These are phyloP conservation scores for Elongisporangium anandrum DNA, from an alignment of 352 stramenopile genomes.

Conservation along the genomic window DNA sequence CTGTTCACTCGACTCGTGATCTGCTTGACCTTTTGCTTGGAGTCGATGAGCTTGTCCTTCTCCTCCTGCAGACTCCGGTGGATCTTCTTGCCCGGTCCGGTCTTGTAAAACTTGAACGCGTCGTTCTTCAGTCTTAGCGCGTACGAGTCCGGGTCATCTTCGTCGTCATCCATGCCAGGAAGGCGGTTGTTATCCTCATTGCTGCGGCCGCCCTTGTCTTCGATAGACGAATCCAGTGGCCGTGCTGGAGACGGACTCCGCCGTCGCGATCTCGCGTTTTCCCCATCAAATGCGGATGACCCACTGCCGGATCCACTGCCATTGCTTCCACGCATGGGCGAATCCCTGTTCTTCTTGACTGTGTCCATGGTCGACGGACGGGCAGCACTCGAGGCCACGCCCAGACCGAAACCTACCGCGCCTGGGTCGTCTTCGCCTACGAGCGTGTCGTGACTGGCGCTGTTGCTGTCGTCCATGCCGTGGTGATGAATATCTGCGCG, in stretches of 20 bases:
- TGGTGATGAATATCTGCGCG: slow-evolving; percentile 29
- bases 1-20: slow-evolving; percentile 71
- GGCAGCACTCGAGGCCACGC: slow-evolving; percentile 43
- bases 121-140: slow-evolving; percentile 49
- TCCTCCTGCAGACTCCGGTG: slow-evolving; percentile 53
- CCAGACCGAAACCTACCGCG: slow-evolving; percentile 50
- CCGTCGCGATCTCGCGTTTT: slow-evolving; percentile 15
- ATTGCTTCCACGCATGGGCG: slow-evolving; percentile 4
- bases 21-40: slow-evolving; percentile 70
- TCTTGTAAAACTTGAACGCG: slow-evolving; percentile 68
- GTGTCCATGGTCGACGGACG: slow-evolving; percentile 66
- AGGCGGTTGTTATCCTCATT: slow-evolving; percentile 25
- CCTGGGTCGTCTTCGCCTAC: slow-evolving; percentile 59
- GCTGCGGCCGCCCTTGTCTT: slow-evolving; percentile 4
- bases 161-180: slow-evolving; percentile 17
- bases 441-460: slow-evolving; percentile 23
- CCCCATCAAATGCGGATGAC: neutral
- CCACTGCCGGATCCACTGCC: neutral
- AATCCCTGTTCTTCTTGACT: slow-evolving; percentile 29
- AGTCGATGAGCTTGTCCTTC: slow-evolving; percentile 73
- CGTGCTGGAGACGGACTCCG: slow-evolving; percentile 31
- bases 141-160: slow-evolving; percentile 8
- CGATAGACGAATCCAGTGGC: slow-evolving; percentile 10
- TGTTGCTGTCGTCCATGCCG: slow-evolving; percentile 11
- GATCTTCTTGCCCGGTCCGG: slow-evolving; percentile 51